phyloP scores from a whole-genome alignment of 2,329 filamentous ascomycete genomes.

The Hymenoscyphus occultus region DNA sequence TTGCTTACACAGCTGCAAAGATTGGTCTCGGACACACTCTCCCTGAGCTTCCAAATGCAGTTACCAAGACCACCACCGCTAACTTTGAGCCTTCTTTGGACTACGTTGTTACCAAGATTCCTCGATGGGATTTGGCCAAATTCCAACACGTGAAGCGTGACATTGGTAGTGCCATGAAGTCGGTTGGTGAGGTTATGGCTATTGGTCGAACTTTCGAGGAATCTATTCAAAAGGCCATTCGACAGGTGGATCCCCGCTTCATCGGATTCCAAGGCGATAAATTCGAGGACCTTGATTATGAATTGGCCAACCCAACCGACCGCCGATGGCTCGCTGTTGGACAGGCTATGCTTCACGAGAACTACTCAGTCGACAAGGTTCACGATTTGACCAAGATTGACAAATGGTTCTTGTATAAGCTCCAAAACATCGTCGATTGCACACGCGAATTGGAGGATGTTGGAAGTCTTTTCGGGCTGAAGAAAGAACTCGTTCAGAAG shows the following conservation, averaged over 20 bases:
- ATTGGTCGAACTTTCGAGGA: constrained; percentile 98
- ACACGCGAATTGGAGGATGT: constrained; percentile 80
- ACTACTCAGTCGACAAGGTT: constrained; percentile 86
- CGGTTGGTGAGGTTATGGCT: constrained; percentile 98
- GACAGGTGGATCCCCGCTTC: constrained; percentile 90
- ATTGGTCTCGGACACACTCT: constrained; percentile 95
- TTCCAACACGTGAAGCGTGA: constrained; percentile 98
- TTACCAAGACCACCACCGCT: constrained; percentile 97
- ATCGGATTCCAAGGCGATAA: constrained; percentile 93
- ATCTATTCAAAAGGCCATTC: constrained; percentile 97
- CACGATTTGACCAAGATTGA: constrained; percentile 98
- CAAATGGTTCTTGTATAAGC: constrained; percentile 99
- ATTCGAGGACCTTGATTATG: constrained; percentile 88
- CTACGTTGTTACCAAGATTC: constrained; percentile 98
- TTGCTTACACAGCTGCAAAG: constrained; percentile 97
- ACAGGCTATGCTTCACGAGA: constrained; percentile 96
- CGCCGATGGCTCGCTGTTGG: constrained; percentile 96
- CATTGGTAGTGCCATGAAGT: constrained; percentile 98
- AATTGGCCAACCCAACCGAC: constrained; percentile 89
- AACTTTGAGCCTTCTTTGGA: constrained; percentile 98
- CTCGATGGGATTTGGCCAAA: constrained; percentile 96
- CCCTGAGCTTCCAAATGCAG: constrained; percentile 93
- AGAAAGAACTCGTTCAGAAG: constrained; percentile 83
- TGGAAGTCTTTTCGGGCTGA: constrained; percentile 77
- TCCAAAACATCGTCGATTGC: constrained; percentile 94